phyloP scores from a whole-genome alignment of 371 early-diverging fungal species.

The Encephalitozoon intestinalis region DNA sequence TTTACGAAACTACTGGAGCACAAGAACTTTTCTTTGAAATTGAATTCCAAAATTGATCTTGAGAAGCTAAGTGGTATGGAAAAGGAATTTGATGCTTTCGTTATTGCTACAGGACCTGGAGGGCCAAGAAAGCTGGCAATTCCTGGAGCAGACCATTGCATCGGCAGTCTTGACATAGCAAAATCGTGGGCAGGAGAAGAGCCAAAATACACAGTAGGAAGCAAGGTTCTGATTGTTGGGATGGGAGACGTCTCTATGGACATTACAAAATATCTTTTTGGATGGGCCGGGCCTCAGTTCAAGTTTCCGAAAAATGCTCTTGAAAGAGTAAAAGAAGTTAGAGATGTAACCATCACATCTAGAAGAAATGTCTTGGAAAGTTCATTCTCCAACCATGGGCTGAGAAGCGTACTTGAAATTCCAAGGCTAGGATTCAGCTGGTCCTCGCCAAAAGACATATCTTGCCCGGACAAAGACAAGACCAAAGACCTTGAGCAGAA shows the following conservation, averaged over 20 bases:
- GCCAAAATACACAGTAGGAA: background rate
- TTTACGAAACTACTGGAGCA: constrained; percentile 13
- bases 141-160: background rate
- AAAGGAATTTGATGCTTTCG: constrained; percentile 25
- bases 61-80: background rate
- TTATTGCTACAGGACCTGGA: constrained; percentile 42
- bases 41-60: constrained; percentile 11
- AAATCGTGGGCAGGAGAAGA: background rate
- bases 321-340: background rate
- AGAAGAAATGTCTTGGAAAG: background rate
- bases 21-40: constrained; percentile 13
- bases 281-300: background rate
- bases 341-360: constrained; percentile 17
- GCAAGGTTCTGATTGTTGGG: constrained; percentile 43
- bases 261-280: constrained; percentile 18
- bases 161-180: constrained; percentile 2
- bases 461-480: background rate
- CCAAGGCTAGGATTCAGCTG: background rate
- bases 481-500: background rate
- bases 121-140: background rate
- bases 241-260: constrained; percentile 55
- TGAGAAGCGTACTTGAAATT: constrained; percentile 19
- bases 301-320: background rate
- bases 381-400: constrained; percentile 35
- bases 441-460: background rate